These are phyloP conservation scores for Myriosclerotinia curreyana DNA, from an alignment of 2,329 filamentous ascomycete species.

Conservation along the genomic window DNA sequence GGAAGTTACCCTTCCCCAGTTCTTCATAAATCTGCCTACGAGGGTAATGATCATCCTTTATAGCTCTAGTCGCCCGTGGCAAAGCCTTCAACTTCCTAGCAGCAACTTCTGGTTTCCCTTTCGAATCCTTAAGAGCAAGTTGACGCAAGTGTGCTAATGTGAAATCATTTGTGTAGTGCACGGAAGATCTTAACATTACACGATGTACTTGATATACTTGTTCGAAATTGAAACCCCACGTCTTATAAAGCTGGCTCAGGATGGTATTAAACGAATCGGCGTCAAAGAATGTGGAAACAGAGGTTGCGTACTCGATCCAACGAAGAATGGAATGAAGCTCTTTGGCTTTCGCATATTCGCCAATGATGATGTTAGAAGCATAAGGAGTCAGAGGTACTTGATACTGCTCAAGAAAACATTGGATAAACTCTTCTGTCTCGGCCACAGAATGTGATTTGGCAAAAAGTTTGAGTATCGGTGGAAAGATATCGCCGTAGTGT, in stretches of 20 bases:
- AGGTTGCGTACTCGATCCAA: conserved; percentile 35
- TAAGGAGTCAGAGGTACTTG: conserved; percentile 29
- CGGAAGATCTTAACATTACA: conserved; percentile 18
- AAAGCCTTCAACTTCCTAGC: conserved; percentile 17
- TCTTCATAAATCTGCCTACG: conserved; percentile 29
- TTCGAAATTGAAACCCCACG: conserved; percentile 32
- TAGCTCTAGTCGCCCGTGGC: neutral
- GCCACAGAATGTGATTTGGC: conserved; percentile 31
- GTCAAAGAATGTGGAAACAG: conserved; percentile 27
- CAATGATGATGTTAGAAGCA: conserved; percentile 34
- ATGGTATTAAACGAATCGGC: conserved; percentile 36
- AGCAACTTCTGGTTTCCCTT: conserved; percentile 2
- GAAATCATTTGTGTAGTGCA: conserved; percentile 20
- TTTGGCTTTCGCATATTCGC: conserved; percentile 32
- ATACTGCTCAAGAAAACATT: conserved; percentile 28
- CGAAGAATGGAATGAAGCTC: conserved; percentile 35
- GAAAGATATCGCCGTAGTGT: conserved; percentile 30
- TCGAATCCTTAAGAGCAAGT: conserved; percentile 25
- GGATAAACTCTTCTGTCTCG: conserved; percentile 36
- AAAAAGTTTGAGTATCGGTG: conserved; percentile 36
- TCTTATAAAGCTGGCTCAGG: conserved; percentile 31
- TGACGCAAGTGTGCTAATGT: conserved; percentile 31
- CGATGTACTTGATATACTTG: conserved; percentile 31
- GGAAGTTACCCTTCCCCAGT: conserved; percentile 25
- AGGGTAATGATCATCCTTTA: conserved; percentile 22